Evolutionary conservation across 352 stramenopile species (phyloP).

Genomic region (Phytophthora sansomeana): DNA sequence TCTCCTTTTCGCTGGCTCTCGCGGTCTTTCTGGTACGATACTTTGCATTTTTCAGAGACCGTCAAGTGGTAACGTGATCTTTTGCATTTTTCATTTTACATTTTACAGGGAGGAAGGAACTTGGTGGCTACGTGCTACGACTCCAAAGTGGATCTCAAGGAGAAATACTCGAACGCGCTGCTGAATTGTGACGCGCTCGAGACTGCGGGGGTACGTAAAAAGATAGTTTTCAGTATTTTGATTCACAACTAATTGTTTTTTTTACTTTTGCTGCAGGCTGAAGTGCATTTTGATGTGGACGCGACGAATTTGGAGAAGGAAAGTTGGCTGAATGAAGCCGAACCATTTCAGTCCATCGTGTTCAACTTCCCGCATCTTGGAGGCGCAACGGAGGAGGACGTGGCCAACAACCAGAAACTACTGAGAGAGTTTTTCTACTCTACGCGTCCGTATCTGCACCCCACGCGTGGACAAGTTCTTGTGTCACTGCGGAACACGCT

Average conservation of each 20-base stretch:
- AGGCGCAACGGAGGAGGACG: constrained; percentile 82
- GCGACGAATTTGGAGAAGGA: constrained; percentile 71
- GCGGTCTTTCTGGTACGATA: constrained; percentile 69
- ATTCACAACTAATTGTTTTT: background rate
- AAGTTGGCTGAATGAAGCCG: constrained; percentile 48
- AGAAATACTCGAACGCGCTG: constrained; percentile 77
- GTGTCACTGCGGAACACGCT: constrained; percentile 79
- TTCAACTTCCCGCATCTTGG: constrained; percentile 92
- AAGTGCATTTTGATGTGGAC: constrained; percentile 76
- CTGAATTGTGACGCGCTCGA: constrained; percentile 77
- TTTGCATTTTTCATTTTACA: background rate
- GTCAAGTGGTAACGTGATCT: constrained; percentile 6
- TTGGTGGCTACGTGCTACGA: constrained; percentile 83
- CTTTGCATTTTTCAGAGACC: background rate
- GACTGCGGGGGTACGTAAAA: constrained; percentile 69
- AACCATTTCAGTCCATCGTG: constrained; percentile 72
- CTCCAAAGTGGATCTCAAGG: constrained; percentile 66
- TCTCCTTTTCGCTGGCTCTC: constrained; percentile 84
- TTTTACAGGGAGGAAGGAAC: constrained; percentile 62
- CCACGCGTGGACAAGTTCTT: constrained; percentile 68
- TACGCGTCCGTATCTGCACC: constrained; percentile 62
- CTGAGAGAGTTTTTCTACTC: constrained; percentile 83
- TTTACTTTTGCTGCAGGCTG: constrained; percentile 37
- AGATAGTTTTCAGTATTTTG: background rate
- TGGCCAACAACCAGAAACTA: constrained; percentile 85